Conservation (phyloP, 2,329 filamentous ascomycete genomes). For the Diaporthe capsici region DNA sequence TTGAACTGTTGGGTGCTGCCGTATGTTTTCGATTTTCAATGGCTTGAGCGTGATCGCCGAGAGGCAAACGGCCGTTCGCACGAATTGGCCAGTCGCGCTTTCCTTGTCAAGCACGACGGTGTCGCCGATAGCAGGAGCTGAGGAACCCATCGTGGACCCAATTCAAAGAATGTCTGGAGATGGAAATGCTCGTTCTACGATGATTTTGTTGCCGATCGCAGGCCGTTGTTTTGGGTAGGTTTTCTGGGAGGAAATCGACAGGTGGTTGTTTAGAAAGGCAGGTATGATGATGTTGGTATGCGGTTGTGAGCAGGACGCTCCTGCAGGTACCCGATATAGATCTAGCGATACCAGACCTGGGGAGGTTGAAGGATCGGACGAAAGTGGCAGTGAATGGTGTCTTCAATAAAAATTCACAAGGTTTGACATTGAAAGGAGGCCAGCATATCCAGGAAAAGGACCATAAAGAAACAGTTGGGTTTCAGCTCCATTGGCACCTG, state of each 20-base stretch:
- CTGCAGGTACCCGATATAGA: conserved; percentile 22
- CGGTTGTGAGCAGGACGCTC: conserved; percentile 12
- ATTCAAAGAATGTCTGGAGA: background rate
- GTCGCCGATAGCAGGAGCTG: conserved; percentile 5
- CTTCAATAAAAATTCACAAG: background rate
- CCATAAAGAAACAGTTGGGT: background rate
- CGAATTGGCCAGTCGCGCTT: conserved; percentile 73
- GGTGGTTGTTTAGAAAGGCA: background rate
- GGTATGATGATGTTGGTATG: conserved; percentile 16
- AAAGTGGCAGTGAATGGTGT: too few relatives aligned
- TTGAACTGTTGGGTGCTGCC: conserved; percentile 62
- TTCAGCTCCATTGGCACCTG: background rate
- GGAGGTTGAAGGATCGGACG: background rate
- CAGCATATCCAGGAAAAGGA: background rate
- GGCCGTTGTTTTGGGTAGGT: background rate
- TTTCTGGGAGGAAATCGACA: background rate
- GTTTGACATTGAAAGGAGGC: background rate
- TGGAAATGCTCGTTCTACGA: too few relatives aligned
- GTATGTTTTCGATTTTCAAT: conserved; percentile 67
- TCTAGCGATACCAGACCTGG: background rate
- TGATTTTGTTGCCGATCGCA: background rate
- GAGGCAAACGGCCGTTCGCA: conserved; percentile 68
- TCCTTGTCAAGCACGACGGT: conserved; percentile 68
- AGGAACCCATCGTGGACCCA: conserved; percentile 24
- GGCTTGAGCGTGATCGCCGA: conserved; percentile 69